Evolutionary conservation across 1,139 yeast genomes (phyloP).

Genomic region (Pichia terricola): DNA sequence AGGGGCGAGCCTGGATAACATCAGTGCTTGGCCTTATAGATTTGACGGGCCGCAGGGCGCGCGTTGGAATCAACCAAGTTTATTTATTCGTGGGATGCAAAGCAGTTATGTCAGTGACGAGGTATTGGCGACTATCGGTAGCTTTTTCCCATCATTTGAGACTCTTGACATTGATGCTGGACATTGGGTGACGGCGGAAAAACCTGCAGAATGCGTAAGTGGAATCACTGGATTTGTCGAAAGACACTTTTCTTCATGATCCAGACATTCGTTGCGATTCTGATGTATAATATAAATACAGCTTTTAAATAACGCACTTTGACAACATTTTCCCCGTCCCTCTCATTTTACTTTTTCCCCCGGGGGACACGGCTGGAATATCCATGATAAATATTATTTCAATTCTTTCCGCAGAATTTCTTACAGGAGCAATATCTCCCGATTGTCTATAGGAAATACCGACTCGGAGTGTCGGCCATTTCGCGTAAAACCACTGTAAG

Average conservation of each 20-base stretch:
- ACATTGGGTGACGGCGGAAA: constrained; percentile 85
- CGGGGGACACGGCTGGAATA: too few relatives aligned
- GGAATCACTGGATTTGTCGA: constrained; percentile 45
- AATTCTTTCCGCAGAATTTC: too few relatives aligned
- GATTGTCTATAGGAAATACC: too few relatives aligned
- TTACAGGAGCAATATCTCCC: too few relatives aligned
- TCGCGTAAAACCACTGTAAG: too few relatives aligned
- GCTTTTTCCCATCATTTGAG: constrained; percentile 66
- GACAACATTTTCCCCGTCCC: too few relatives aligned
- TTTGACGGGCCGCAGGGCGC: constrained; percentile 29
- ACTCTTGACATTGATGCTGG: constrained; percentile 71
- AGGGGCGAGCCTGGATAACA: constrained; percentile 50
- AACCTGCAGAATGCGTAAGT: constrained; percentile 59
- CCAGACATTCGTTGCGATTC: too few relatives aligned
- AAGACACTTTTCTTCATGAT: neutral
- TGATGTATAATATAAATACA: too few relatives aligned
- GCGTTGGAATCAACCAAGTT: constrained; percentile 61
- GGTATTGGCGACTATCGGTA: constrained; percentile 61
- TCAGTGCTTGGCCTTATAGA: constrained; percentile 74
- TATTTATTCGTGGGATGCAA: constrained; percentile 72
- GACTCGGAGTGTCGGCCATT: too few relatives aligned
- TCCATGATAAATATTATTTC: too few relatives aligned
- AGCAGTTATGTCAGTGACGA: constrained; percentile 85
- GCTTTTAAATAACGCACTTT: too few relatives aligned
- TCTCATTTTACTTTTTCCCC: too few relatives aligned